Percentiles rank a stretch among this genome's conserved stretches.
phyloP scores from a whole-genome alignment of 768 basidiomycete genomes.

The Mycena galopus region DNA sequence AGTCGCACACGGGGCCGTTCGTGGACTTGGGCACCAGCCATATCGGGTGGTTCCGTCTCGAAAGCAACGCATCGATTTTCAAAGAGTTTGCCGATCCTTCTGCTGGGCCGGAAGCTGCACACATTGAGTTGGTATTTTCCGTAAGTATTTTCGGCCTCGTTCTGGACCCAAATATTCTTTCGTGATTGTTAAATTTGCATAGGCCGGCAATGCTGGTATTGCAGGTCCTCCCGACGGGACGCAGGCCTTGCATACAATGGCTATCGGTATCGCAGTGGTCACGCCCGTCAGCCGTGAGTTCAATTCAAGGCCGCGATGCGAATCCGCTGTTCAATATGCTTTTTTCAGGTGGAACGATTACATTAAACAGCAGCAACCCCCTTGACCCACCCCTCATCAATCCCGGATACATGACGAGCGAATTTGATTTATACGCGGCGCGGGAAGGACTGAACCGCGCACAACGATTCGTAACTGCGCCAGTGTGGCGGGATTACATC shows the following conservation, averaged over 20 bases:
- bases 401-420: not conserved
- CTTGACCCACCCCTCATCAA: not conserved
- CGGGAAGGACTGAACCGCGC: not conserved
- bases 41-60: conserved; percentile 41
- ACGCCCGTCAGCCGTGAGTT: not conserved
- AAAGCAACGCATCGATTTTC: conserved; percentile 45
- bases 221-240: not conserved
- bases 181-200: not conserved
- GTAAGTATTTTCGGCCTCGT: not conserved
- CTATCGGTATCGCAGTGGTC: not conserved
- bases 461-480: not conserved
- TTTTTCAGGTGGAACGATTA: not conserved
- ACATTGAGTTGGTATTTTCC: conserved; percentile 36
- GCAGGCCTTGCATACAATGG: not conserved
- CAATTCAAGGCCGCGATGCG: not conserved
- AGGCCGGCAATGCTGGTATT: not conserved
- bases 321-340: not conserved
- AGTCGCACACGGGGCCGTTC: conserved; percentile 39
- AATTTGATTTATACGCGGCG: not conserved
- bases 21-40: conserved; percentile 29
- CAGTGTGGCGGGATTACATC: not conserved
- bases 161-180: not conserved
- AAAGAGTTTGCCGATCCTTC: conserved; percentile 49
- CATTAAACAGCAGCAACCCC: not conserved
- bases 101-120: conserved; percentile 43